Evolutionary conservation across 805 yeast genomes (phyloP).

Genomic region (Starmerella apis): DNA sequence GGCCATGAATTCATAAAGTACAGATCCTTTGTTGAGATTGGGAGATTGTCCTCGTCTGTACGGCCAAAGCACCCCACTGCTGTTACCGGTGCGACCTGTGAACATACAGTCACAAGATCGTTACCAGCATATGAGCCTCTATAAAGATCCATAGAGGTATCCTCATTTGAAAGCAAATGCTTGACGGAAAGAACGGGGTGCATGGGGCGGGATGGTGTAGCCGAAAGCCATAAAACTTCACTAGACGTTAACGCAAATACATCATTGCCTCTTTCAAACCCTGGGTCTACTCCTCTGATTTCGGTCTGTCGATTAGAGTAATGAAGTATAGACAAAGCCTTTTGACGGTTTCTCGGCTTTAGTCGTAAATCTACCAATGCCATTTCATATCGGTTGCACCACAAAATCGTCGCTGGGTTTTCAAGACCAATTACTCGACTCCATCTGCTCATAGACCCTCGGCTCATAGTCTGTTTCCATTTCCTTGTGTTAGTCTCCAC

Average conservation of each 20-base stretch:
- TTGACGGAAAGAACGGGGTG: slow-evolving; percentile 57
- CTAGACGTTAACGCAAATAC: slow-evolving; percentile 54
- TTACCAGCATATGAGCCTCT: slow-evolving; percentile 25
- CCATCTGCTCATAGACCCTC: slow-evolving; percentile 21
- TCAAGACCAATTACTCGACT: slow-evolving; percentile 12
- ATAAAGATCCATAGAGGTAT: slow-evolving; percentile 41
- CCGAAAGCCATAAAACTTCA: slow-evolving; percentile 46
- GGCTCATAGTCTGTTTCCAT: slow-evolving; percentile 10
- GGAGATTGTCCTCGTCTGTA: slow-evolving; percentile 28
- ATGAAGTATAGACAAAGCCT: background rate
- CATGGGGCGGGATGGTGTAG: slow-evolving; percentile 26
- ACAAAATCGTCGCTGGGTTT: slow-evolving; percentile 10
- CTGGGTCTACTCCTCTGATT: slow-evolving; percentile 20
- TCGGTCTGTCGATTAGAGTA: slow-evolving; percentile 13
- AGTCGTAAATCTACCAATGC: slow-evolving; percentile 15
- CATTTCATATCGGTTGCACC: slow-evolving; percentile 21
- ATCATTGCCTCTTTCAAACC: slow-evolving; percentile 27
- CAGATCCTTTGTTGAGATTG: slow-evolving; percentile 30
- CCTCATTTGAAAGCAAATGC: slow-evolving; percentile 49
- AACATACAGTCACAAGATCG: slow-evolving; percentile 27
- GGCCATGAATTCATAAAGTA: slow-evolving; percentile 23
- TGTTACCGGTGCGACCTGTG: slow-evolving; percentile 31
- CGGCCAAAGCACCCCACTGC: slow-evolving; percentile 33
- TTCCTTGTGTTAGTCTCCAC: background rate
- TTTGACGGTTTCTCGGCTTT: background rate